These are phyloP conservation scores for Rheum nobile DNA, from an alignment of 148 eudicot species.

Conservation along the genomic window DNA sequence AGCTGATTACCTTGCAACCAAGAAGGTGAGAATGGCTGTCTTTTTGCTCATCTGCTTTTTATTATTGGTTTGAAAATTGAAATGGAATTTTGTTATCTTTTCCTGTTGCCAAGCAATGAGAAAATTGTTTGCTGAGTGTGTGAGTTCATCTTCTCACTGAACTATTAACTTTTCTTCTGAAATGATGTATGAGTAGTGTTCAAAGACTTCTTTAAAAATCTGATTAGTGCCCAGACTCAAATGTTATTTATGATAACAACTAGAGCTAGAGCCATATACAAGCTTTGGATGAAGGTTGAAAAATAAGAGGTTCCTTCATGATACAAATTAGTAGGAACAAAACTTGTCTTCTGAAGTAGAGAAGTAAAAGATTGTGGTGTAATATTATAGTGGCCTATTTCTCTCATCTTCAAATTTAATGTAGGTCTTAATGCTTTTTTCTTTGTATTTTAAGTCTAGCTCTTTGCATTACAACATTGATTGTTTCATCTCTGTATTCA, in stretches of 20 bases:
- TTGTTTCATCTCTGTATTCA: neutral
- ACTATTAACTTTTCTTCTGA: neutral
- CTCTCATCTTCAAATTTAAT: neutral
- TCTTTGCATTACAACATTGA: neutral
- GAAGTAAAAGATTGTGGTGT: neutral
- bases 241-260: neutral
- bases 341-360: neutral
- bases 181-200: neutral
- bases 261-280: neutral
- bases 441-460: neutral
- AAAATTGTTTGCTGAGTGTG: neutral
- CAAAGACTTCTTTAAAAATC: neutral
- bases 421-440: neutral
- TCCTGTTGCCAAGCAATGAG: neutral
- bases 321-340: neutral
- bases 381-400: neutral
- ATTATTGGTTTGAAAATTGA: neutral
- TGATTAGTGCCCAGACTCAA: neutral
- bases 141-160: neutral
- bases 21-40: slow-evolving; percentile 43
- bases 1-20: slow-evolving; percentile 85
- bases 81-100: neutral
- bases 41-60: slow-evolving; percentile 1
- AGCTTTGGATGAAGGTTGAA: neutral
- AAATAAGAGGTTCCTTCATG: no score